Conservation (phyloP, 306 rosid genomes). For the Fagus sylvatica region DNA sequence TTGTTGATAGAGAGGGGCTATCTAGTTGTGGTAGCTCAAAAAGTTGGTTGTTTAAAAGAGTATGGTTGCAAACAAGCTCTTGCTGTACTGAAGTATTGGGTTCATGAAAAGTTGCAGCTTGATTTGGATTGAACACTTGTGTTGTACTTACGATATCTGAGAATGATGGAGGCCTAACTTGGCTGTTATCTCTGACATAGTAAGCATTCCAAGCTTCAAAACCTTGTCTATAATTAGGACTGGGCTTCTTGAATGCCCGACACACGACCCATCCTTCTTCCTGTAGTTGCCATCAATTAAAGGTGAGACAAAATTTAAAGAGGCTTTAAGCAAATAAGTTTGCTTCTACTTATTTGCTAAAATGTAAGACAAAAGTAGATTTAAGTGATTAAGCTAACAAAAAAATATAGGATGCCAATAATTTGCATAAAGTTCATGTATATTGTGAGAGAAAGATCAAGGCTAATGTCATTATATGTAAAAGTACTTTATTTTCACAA, state of each 20-base stretch:
- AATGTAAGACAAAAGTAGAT: too few species aligned
- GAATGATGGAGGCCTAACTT: conserved; percentile 46
- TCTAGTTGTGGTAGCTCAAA: conserved; percentile 63
- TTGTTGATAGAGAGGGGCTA: conserved; percentile 48
- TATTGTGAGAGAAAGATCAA: too few species aligned
- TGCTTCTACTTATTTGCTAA: too few species aligned
- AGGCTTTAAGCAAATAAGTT: too few species aligned
- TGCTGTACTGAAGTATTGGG: conserved; percentile 31
- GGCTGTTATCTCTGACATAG: conserved; percentile 46
- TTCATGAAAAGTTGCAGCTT: conserved; percentile 41
- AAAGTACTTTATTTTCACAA: too few species aligned
- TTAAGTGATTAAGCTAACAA: too few species aligned
- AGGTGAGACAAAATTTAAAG: too few species aligned
- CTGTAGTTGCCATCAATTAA: conserved; percentile 33
- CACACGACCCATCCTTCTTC: conserved; percentile 99
- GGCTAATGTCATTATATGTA: too few species aligned
- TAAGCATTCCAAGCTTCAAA: conserved; percentile 60
- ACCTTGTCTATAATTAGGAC: conserved; percentile 69
- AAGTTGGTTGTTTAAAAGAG: conserved; percentile 38
- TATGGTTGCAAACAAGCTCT: conserved; percentile 28
- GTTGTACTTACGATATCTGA: conserved; percentile 32
- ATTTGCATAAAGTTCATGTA: too few species aligned
- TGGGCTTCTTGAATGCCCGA: conserved; percentile 78
- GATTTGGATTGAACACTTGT: conserved; percentile 26
- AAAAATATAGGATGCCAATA: too few species aligned